Conservation (phyloP, 768 basidiomycete species). For the Tylopilus balloui region DNA sequence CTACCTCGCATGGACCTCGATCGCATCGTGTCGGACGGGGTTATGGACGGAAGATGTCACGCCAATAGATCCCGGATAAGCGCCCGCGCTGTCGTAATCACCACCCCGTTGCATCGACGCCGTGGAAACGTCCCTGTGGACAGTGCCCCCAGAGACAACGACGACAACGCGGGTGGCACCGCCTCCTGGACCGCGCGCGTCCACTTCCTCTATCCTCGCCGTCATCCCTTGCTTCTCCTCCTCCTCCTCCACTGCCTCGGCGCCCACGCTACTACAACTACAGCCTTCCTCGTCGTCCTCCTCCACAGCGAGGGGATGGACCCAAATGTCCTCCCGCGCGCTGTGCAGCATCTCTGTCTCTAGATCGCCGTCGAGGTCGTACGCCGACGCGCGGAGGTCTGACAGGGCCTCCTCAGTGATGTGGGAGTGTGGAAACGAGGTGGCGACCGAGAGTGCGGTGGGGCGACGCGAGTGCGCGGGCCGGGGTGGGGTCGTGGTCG, state of each 20-base stretch:
- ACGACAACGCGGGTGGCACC: too few relatives aligned
- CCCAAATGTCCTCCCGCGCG: constrained; percentile 19
- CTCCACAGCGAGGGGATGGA: constrained; percentile 12
- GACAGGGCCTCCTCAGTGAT: constrained; percentile 23
- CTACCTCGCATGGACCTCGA: neutral
- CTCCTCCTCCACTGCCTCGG: neutral
- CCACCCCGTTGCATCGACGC: neutral
- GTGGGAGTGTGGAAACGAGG: constrained; percentile 23
- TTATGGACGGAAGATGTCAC: too few relatives aligned
- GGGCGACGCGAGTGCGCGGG: constrained; percentile 16
- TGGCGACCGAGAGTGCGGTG: constrained; percentile 20
- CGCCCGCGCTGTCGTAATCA: constrained; percentile 13
- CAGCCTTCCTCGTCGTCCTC: too few relatives aligned
- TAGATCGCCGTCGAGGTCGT: constrained; percentile 27
- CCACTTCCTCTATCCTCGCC: too few relatives aligned
- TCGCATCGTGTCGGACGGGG: too few relatives aligned
- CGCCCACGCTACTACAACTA: neutral
- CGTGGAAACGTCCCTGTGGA: neutral
- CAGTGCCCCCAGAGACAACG: constrained; percentile 19
- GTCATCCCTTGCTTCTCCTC: too few relatives aligned
- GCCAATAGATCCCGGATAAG: too few relatives aligned
- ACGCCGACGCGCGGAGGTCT: constrained; percentile 19
- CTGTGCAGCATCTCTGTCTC: constrained; percentile 25
- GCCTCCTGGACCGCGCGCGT: too few relatives aligned
- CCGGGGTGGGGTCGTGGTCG: neutral